A percentile compares a stretch with the other conserved stretches of the same genome.
phyloP scores from a whole-genome alignment of 1,139 yeast genomes.

The Suhomyces chickasaworum region DNA sequence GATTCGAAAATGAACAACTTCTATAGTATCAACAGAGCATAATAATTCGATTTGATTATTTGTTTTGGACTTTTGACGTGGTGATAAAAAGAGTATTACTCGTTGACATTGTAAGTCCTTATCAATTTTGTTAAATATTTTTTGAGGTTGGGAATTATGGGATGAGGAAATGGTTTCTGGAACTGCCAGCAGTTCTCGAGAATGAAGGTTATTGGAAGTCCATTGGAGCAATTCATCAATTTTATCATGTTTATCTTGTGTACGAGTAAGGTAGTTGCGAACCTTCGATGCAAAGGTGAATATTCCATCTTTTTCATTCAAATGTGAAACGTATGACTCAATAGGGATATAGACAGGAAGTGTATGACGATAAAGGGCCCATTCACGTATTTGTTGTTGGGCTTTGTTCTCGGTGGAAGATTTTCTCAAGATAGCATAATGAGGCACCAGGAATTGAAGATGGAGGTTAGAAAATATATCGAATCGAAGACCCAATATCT shows the following conservation, averaged over 20 bases:
- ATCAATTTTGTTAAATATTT: constrained; percentile 18
- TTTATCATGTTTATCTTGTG: constrained; percentile 37
- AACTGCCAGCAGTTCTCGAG: constrained; percentile 1
- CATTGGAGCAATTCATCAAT: constrained; percentile 23
- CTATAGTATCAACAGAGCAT: constrained; percentile 23
- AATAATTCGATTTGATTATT: constrained; percentile 21
- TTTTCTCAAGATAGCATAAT: constrained; percentile 39
- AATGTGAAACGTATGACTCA: constrained; percentile 14
- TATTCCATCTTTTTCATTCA: constrained; percentile 11
- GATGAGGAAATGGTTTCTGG: neutral
- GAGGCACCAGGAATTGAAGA: constrained; percentile 31
- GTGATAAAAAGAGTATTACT: constrained; percentile 17
- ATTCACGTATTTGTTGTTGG: constrained; percentile 16
- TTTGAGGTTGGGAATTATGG: no score
- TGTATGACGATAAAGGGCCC: constrained; percentile 42
- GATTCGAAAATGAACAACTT: constrained; percentile 15
- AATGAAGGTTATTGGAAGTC: constrained; percentile 14
- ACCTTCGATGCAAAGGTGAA: constrained; percentile 21
- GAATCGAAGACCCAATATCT: constrained; percentile 40
- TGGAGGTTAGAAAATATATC: constrained; percentile 31
- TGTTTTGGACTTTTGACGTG: neutral
- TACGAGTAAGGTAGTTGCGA: constrained; percentile 22
- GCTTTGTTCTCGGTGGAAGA: constrained; percentile 16
- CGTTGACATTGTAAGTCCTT: constrained; percentile 32
- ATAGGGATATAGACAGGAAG: constrained; percentile 36